A percentile compares a stretch with the other conserved stretches of the same genome.
Conservation (phyloP, 73 alveolate genomes). For the Urostyla sp. region DNA sequence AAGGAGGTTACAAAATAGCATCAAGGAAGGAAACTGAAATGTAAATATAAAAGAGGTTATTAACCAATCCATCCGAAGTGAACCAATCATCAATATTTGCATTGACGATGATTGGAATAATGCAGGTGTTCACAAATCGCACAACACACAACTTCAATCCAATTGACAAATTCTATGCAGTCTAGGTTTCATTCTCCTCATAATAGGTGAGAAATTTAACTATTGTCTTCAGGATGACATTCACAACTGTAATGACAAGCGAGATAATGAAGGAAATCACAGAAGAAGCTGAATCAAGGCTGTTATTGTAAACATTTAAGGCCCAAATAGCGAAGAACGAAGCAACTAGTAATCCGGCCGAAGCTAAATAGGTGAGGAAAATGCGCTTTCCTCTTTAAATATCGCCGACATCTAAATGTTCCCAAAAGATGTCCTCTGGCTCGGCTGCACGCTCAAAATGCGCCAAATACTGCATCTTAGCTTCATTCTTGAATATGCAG, state of each 20-base stretch:
- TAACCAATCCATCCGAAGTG: slow-evolving; percentile 56
- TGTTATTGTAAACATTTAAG: too few relatives aligned
- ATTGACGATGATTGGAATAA: slow-evolving; percentile 72
- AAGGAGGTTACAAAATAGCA: slow-evolving; percentile 63
- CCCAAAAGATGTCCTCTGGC: slow-evolving; percentile 90
- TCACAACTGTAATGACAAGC: too few relatives aligned
- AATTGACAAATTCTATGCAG: slow-evolving; percentile 75
- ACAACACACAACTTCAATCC: slow-evolving; percentile 74
- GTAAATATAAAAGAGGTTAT: slow-evolving; percentile 46
- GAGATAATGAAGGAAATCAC: too few relatives aligned
- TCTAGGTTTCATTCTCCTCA: slow-evolving; percentile 76
- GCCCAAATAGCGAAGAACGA: too few relatives aligned
- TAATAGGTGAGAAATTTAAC: slow-evolving; percentile 50
- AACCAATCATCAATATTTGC: slow-evolving; percentile 49
- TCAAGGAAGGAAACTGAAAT: slow-evolving; percentile 46
- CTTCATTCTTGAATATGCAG: too few relatives aligned
- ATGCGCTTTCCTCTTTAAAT: slow-evolving; percentile 38
- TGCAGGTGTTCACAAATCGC: slow-evolving; percentile 75
- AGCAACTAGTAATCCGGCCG: too few relatives aligned
- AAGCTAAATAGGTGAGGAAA: slow-evolving; percentile 49
- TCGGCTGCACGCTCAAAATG: slow-evolving; percentile 91
- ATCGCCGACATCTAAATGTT: slow-evolving; percentile 63
- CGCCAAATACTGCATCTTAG: too few relatives aligned
- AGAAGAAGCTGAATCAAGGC: too few relatives aligned
- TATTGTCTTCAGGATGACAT: slow-evolving; percentile 53